Evolutionary conservation across 164 flowering plant species (phyloP).

Genomic region (Berberis vulgaris): DNA sequence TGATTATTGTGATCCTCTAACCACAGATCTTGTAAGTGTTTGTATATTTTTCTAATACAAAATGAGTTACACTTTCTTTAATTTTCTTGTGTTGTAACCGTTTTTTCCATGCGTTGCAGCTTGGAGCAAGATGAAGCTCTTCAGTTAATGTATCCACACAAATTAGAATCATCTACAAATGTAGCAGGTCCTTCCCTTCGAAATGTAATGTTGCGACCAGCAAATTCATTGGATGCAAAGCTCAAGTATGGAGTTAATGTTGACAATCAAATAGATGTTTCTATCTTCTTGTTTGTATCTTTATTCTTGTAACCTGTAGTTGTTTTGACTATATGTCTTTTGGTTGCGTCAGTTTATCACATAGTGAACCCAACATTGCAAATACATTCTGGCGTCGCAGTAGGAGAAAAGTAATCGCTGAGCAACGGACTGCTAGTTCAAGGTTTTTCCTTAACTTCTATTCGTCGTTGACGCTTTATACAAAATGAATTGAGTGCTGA

Average conservation of each 20-base stretch:
- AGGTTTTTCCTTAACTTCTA: conserved; percentile 39
- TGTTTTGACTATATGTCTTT: neutral
- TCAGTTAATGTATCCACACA: neutral
- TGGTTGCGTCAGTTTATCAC: conserved; percentile 56
- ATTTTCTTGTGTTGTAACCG: neutral
- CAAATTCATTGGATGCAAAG: neutral
- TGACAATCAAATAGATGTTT: neutral
- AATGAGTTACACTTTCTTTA: neutral
- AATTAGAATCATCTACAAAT: neutral
- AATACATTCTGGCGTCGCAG: conserved; percentile 75
- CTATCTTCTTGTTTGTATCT: neutral
- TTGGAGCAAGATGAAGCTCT: neutral
- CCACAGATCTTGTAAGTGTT: too few relatives aligned
- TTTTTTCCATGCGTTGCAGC: neutral
- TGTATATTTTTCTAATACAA: too few relatives aligned
- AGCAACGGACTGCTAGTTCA: conserved; percentile 92
- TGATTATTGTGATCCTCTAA: too few relatives aligned
- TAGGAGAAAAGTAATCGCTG: conserved; percentile 72
- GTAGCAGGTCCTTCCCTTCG: neutral
- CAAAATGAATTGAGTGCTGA: too few relatives aligned
- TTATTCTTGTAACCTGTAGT: too few relatives aligned
- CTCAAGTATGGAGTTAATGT: too few relatives aligned
- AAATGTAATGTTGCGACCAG: neutral
- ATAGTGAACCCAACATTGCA: conserved; percentile 90
- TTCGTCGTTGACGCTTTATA: neutral